Base-by-base conservation (phyloP, 352 stramenopile species). In the Phytophthora melonis region DNA sequence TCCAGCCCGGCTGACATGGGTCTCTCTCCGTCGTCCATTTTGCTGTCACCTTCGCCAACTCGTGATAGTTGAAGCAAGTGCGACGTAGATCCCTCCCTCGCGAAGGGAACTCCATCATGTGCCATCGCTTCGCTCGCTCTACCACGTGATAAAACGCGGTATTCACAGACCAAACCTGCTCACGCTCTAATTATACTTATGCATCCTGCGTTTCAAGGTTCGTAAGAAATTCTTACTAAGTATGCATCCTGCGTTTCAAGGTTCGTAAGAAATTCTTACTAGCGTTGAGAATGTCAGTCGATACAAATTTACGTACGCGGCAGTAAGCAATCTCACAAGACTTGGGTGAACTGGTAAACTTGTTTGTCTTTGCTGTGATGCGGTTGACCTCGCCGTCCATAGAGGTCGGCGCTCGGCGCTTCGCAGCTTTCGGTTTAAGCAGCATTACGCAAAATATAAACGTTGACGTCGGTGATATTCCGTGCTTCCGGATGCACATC, bases 181-280 rank as follows among this genome's bases (percentile, higher is more conserved):
- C 41, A 50, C 41, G 41, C 65, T 63, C 55, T 74, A 78, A 74
- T 74, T 66, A 70, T 25, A 25, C n/a, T n/a, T 66, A 77, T 63
- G 49, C 54, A 23, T 23, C 54, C 9, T 25, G 13, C 18, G 13
- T 34, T 50, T 50, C 50, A 50, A 73, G 25, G 13, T 55, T 56
- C 36, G 23, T 2, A 25, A 25, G 23, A 25, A 25, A 25, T 25
- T 25, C 23, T 25, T 25, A 25, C 23, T 2, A 25, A n/a, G n/a
- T 66, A 77, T 63, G 49, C 54, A 23, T 23, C 54, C 9, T 25
- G 13, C 18, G 13, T 34, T 50, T 50, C 50, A 50, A 73, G 25
- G 13, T 55, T 56, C 36, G 23, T 2, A 25, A 25, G 23, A 25
- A 25, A 25, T 25, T 25, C 23, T 25, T 25, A 25, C 23, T 2